These are phyloP conservation scores for Begonia fuchsioides DNA, from an alignment of 306 rosid genomes.

Conservation along the genomic window DNA sequence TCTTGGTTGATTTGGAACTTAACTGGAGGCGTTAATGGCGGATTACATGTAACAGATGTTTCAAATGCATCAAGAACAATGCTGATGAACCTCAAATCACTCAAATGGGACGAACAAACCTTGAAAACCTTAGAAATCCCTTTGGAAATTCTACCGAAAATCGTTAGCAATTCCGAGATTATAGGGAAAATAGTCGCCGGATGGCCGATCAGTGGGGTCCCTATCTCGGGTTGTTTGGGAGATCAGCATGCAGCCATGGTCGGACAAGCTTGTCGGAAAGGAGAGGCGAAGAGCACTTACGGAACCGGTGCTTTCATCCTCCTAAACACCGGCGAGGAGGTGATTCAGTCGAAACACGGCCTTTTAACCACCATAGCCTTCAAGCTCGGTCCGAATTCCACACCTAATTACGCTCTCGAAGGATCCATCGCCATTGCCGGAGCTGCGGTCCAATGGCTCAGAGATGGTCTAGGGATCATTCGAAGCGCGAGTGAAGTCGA, in stretches of 20 bases:
- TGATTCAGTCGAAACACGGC: slow-evolving; percentile 48
- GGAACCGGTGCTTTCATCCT: slow-evolving; percentile 93
- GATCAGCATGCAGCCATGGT: slow-evolving; percentile 96
- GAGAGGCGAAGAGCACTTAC: slow-evolving; percentile 87
- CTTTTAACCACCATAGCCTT: slow-evolving; percentile 68
- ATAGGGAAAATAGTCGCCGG: slow-evolving; percentile 47
- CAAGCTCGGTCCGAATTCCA: slow-evolving; percentile 61
- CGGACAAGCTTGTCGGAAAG: slow-evolving; percentile 64
- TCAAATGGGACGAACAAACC: slow-evolving; percentile 55
- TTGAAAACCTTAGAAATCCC: slow-evolving; percentile 45
- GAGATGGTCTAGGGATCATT: slow-evolving; percentile 69
- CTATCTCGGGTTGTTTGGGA: slow-evolving; percentile 77
- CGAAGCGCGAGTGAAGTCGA: slow-evolving; percentile 53
- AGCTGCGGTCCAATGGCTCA: slow-evolving; percentile 97
- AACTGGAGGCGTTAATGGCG: slow-evolving; percentile 61
- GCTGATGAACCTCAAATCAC: slow-evolving; percentile 80
- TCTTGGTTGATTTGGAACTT: slow-evolving; percentile 89
- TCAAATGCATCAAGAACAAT: slow-evolving; percentile 83
- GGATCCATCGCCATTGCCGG: slow-evolving; percentile 98
- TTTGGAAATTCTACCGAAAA: slow-evolving; percentile 51
- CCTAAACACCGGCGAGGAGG: slow-evolving; percentile 59
- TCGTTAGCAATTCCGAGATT: slow-evolving; percentile 62
- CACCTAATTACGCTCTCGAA: slow-evolving; percentile 67
- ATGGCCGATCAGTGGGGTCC: slow-evolving; percentile 72
- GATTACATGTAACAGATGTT: slow-evolving; percentile 71